Conservation (phyloP, 257 asterid species). For the Rauvolfia tetraphylla region DNA sequence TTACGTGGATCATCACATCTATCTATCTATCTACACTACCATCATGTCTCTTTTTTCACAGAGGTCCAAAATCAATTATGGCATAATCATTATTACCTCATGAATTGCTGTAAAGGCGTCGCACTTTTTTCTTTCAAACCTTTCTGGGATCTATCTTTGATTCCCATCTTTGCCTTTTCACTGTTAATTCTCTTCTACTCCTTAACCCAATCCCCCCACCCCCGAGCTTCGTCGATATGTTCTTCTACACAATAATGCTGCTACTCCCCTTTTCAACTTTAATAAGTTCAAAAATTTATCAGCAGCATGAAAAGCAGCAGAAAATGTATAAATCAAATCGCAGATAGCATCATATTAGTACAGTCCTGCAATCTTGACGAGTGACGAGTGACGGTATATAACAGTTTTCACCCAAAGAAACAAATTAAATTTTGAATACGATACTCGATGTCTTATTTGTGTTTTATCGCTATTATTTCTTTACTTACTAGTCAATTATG, state of each 20-base stretch:
- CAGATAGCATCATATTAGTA: too few species aligned
- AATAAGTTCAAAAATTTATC: too few species aligned
- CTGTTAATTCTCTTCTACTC: not conserved
- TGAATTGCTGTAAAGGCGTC: conserved; percentile 59
- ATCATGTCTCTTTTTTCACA: not conserved
- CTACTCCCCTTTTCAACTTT: not conserved
- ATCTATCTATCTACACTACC: not conserved
- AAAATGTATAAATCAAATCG: too few species aligned
- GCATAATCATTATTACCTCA: conserved; percentile 69
- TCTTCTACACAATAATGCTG: not conserved
- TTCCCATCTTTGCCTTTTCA: conserved; percentile 14
- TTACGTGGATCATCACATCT: not conserved
- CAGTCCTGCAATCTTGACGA: too few species aligned
- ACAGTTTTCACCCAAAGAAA: too few species aligned
- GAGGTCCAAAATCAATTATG: conserved; percentile 52
- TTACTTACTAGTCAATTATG: not conserved
- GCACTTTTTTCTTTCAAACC: conserved; percentile 47
- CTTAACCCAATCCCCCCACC: too few species aligned
- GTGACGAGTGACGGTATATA: too few species aligned
- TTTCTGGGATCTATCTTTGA: conserved; percentile 42
- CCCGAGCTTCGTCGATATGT: too few species aligned
- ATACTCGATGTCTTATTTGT: too few species aligned
- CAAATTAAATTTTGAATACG: not conserved
- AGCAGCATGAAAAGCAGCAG: too few species aligned
- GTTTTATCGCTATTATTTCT: not conserved